Conservation (phyloP, 2,329 filamentous ascomycete genomes). For the Curvularia sp. region DNA sequence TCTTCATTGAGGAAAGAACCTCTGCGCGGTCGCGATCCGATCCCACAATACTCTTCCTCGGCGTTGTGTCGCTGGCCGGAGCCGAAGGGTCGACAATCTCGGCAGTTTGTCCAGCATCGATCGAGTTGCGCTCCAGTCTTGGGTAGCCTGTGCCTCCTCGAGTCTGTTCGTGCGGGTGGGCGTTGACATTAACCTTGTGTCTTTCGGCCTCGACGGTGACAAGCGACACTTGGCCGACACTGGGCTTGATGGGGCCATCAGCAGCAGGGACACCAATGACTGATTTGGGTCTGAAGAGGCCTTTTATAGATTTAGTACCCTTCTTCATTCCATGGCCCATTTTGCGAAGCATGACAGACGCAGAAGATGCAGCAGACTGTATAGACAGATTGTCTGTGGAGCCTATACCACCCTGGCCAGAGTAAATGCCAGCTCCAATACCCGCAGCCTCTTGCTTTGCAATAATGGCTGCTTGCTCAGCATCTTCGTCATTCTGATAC, state of each 20-base stretch:
- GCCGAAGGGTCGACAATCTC: constrained; percentile 47
- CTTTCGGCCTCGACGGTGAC: constrained; percentile 94
- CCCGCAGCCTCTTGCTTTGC: constrained; percentile 91
- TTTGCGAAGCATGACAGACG: constrained; percentile 93
- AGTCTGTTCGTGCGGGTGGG: constrained; percentile 69
- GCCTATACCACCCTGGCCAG: constrained; percentile 82
- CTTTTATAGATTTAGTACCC: constrained; percentile 86
- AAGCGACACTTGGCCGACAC: constrained; percentile 88
- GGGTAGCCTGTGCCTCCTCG: constrained; percentile 82
- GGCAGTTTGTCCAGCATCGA: constrained; percentile 68
- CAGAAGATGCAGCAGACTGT: constrained; percentile 86
- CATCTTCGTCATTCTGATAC: constrained; percentile 71
- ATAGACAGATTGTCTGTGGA: constrained; percentile 96
- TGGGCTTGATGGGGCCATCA: constrained; percentile 71
- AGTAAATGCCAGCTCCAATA: constrained; percentile 92
- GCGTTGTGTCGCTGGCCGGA: constrained; percentile 54
- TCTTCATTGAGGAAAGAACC: constrained; percentile 88
- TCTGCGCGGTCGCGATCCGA: constrained; percentile 90
- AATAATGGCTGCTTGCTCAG: constrained; percentile 89
- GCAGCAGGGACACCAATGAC: constrained; percentile 77
- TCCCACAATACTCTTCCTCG: constrained; percentile 87
- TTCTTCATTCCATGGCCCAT: constrained; percentile 99
- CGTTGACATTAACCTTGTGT: constrained; percentile 79
- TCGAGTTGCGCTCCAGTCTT: constrained; percentile 80
- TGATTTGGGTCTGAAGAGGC: constrained; percentile 93